These are phyloP conservation scores for Coniella vitis DNA, from an alignment of 2,329 filamentous ascomycete species.

Conservation along the genomic window DNA sequence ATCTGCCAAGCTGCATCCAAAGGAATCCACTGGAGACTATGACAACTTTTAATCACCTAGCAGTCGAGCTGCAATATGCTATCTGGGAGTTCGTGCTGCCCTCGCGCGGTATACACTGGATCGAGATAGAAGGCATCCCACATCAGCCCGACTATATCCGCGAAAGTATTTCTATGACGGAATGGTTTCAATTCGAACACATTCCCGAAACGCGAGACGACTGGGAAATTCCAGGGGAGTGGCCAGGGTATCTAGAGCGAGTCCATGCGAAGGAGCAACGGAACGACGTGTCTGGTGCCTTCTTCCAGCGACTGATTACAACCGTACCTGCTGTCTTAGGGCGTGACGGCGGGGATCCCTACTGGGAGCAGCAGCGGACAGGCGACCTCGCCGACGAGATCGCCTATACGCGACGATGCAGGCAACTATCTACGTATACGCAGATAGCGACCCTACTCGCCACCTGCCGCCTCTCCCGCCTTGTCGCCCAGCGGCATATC, in stretches of 20 bases:
- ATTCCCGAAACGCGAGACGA: neutral
- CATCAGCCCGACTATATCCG: too few relatives aligned
- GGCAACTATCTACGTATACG: slow-evolving; percentile 1
- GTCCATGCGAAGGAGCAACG: too few relatives aligned
- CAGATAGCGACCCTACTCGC: neutral
- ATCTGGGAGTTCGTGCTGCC: slow-evolving; percentile 2
- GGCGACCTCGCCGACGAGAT: neutral
- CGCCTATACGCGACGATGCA: neutral
- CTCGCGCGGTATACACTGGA: neutral
- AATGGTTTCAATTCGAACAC: too few relatives aligned
- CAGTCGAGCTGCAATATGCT: neutral
- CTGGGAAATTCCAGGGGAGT: neutral
- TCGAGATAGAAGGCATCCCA: neutral
- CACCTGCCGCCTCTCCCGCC: slow-evolving; percentile 1
- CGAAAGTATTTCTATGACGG: too few relatives aligned
- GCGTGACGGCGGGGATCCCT: neutral
- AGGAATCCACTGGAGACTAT: neutral
- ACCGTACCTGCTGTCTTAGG: slow-evolving; percentile 1
- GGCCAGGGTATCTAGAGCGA: too few relatives aligned
- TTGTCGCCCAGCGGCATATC: too few relatives aligned
- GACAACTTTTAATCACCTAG: slow-evolving; percentile 1
- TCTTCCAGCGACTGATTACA: too few relatives aligned
- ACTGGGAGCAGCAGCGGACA: neutral
- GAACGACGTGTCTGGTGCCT: too few relatives aligned
- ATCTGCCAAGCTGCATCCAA: too few relatives aligned